Evolutionary conservation across 768 basidiomycete genomes (phyloP), one percentile per base, ranked within the genome.

Genomic region (Serendipita sp.): DNA sequence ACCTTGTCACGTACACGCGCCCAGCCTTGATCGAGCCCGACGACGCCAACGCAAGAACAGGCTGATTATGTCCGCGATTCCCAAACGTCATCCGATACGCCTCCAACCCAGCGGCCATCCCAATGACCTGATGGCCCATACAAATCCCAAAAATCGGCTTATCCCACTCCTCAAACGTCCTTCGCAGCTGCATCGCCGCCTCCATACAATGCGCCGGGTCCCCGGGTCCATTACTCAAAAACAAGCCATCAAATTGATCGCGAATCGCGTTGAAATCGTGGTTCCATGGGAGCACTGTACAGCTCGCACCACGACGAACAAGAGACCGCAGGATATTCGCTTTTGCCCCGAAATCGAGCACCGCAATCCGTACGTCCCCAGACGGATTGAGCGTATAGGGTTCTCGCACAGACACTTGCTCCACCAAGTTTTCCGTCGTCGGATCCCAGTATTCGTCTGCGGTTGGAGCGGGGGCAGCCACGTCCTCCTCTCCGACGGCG

Each of bases 51-150:
- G 96, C 95, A 45, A 99, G 79, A 13, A 99, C 96, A 31, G 96
- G 96, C 72, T 99, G 96, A 72, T 99, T 99, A 74, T 99, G 96
- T 17, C 96, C 96, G 67, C 96, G 86, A 72, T 99, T 97, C n/a
- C 96, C 96, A 71, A 98, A 99, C 9, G 86, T 92, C 96, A 99
- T 99, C 48, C 96, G 81, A 73, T 98, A 97, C 20, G 94, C 91
- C 67, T 96, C 94, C 61, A 97, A 73, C 22, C 96, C 95, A 24
- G 93, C 95, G 28, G 95, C 96, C 79, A 99, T 88, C 56, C 95
- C 96, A 67, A 99, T 88, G 68, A 99, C 81, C 74, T 98, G 95
- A 71, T 98, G 91, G 60, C 95, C 96, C 96, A 99, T 98, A 74
- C 96, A 99, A 67, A 99, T 94, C 61, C 96, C 96, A 67, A 98